phyloP scores from a whole-genome alignment of 768 basidiomycete genomes.

The Saitozyma sp. region DNA sequence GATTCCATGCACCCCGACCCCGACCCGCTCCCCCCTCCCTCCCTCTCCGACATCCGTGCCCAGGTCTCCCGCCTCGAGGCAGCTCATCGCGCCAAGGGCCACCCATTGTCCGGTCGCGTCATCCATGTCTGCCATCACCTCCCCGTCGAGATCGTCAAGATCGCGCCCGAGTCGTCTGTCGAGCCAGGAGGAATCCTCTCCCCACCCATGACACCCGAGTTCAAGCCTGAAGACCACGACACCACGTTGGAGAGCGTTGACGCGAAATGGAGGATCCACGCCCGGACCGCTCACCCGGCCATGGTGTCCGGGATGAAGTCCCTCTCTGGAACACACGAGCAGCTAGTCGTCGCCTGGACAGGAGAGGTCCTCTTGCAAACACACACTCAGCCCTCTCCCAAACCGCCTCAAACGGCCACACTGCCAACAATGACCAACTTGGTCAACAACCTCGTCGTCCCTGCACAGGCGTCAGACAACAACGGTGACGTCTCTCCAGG shows the following conservation, averaged over 20 bases:
- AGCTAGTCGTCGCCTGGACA: slow-evolving; percentile 90
- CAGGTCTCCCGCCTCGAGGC: slow-evolving; percentile 72
- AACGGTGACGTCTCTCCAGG: not conserved
- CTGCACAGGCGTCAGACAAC: slow-evolving; percentile 4
- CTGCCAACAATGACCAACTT: slow-evolving; percentile 22
- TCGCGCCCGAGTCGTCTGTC: slow-evolving; percentile 33
- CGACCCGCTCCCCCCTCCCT: slow-evolving; percentile 42
- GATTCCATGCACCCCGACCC: slow-evolving; percentile 52
- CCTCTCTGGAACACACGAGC: slow-evolving; percentile 78
- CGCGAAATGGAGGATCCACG: slow-evolving; percentile 69
- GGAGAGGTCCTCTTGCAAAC: slow-evolving; percentile 71
- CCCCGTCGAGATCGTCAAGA: slow-evolving; percentile 67
- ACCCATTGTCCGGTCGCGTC: slow-evolving; percentile 79
- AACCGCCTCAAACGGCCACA: slow-evolving; percentile 40
- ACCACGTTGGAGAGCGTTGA: slow-evolving; percentile 27
- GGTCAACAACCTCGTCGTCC: slow-evolving; percentile 17
- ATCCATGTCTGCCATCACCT: slow-evolving; percentile 91
- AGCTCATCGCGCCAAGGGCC: slow-evolving; percentile 67
- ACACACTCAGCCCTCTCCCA: slow-evolving; percentile 47
- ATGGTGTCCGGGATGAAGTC: slow-evolving; percentile 92
- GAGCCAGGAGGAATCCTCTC: slow-evolving; percentile 53
- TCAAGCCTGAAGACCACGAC: slow-evolving; percentile 59
- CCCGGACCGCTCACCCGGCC: slow-evolving; percentile 86
- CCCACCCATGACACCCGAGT: slow-evolving; percentile 77
- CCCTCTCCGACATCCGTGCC: slow-evolving; percentile 66